Evolutionary conservation across 2,329 filamentous ascomycete species (phyloP), one percentile per base, ranked within the genome.

Genomic region (Elsinoe perseae): DNA sequence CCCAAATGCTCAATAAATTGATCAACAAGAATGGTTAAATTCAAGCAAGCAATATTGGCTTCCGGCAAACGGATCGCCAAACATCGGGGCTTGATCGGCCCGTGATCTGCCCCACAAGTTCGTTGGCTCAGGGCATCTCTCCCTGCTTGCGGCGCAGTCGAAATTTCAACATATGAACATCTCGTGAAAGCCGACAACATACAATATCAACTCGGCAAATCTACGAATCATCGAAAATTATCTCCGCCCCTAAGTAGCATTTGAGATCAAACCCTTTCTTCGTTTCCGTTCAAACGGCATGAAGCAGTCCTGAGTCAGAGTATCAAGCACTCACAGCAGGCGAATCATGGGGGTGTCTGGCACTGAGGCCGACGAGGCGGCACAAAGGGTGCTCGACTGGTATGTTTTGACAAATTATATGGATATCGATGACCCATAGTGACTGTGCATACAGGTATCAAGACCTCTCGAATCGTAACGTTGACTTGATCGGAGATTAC

Each of bases 401-500:
- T 44, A 44, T 14, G 40, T 38, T n/a, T 38, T 38, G 9, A n/a
- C 34, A n/a, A n/a, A n/a, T n/a, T n/a, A n/a, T n/a, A n/a, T n/a
- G n/a, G n/a, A n/a, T n/a, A n/a, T n/a, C 4, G n/a, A 7, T 5
- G 3, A 14, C 40, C 8, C 21, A 23, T 58, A 72, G n/a, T 43
- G 40, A 43, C 16, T 20, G 7, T 32, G 69, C 10, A 2, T 16
- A 6, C 28, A 52, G 48, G 48, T 80, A 79, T 64, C 71, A 69
- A 57, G 64, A 63, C 10, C 67, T 75, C 3, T 62, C 68, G 10
- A 73, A 75, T 5, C 69, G 75, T 55, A 70, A 70, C 50, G 75
- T 87, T 25, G 84, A 88, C 62, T 77, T 90, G 2, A 80, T 89
- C 3, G 85, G 86, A 38, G 87, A 90, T 65, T 90, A 87, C 69